Conservation (phyloP, 192 early-diverging fungal species). For the Backusella parvicylindrica region DNA sequence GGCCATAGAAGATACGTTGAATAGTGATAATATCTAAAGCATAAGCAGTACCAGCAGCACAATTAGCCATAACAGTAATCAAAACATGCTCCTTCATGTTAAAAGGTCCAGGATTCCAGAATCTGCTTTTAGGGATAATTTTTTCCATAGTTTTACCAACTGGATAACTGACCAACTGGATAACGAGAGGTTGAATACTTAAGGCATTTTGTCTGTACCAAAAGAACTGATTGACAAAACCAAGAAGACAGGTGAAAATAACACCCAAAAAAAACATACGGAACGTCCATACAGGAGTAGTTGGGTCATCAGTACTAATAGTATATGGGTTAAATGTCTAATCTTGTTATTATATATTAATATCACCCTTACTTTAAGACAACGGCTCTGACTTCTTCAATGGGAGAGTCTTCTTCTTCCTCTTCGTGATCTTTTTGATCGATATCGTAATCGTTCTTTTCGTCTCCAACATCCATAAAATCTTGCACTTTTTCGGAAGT, state of each 20-base stretch:
- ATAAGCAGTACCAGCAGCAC: constrained; percentile 48
- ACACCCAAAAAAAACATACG: constrained; percentile 46
- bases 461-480: not conserved
- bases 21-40: constrained; percentile 55
- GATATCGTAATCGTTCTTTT: not conserved
- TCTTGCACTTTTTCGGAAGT: constrained; percentile 5
- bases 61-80: constrained; percentile 50
- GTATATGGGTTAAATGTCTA: not conserved
- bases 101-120: constrained; percentile 63
- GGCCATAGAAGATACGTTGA: constrained; percentile 54
- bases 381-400: constrained; percentile 42
- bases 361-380: constrained; percentile 35
- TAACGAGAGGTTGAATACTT: constrained; percentile 38
- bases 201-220: constrained; percentile 47
- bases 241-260: constrained; percentile 37
- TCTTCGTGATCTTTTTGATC: not conserved
- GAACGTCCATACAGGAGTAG: constrained; percentile 46
- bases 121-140: constrained; percentile 36
- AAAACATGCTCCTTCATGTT: constrained; percentile 68
- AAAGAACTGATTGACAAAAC: constrained; percentile 45
- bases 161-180: constrained; percentile 52
- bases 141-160: constrained; percentile 41
- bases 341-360: not conserved
- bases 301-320: constrained; percentile 46
- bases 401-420: constrained; percentile 41